These are phyloP conservation scores for Hymenoscyphus repandus DNA, from an alignment of 2,329 filamentous ascomycete genomes.

Conservation along the genomic window DNA sequence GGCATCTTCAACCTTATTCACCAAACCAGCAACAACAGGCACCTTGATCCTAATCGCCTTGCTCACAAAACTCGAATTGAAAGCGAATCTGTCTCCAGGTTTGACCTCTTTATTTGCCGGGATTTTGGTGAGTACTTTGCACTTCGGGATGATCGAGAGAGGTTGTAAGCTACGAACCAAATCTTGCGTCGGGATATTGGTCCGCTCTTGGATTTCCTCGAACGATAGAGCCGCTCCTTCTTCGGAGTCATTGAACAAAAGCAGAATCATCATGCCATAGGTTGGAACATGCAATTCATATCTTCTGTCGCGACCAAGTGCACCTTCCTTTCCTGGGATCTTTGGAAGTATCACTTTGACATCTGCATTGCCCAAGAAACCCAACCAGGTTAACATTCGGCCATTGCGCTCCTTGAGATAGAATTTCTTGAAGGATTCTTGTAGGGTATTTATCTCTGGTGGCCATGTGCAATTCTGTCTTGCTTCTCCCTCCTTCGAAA, in stretches of 20 bases:
- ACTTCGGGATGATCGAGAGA: slow-evolving; percentile 78
- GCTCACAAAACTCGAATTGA: slow-evolving; percentile 77
- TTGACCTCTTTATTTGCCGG: slow-evolving; percentile 72
- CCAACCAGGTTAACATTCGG: slow-evolving; percentile 79
- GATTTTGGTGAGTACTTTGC: slow-evolving; percentile 72
- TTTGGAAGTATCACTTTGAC: slow-evolving; percentile 74
- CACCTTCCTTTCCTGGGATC: slow-evolving; percentile 64
- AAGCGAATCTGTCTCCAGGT: slow-evolving; percentile 70
- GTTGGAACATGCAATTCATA: slow-evolving; percentile 93
- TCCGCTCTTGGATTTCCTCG: slow-evolving; percentile 78
- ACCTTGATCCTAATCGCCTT: slow-evolving; percentile 86
- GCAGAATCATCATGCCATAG: slow-evolving; percentile 82
- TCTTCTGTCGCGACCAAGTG: slow-evolving; percentile 58
- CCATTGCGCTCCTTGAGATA: slow-evolving; percentile 86
- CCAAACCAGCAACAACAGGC: slow-evolving; percentile 68
- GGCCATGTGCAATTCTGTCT: slow-evolving; percentile 65
- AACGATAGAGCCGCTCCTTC: slow-evolving; percentile 48
- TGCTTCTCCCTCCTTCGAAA: slow-evolving; percentile 45
- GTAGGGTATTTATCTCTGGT: slow-evolving; percentile 64
- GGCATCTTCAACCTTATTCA: slow-evolving; percentile 78
- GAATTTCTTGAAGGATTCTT: slow-evolving; percentile 81
- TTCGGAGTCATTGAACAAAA: slow-evolving; percentile 79
- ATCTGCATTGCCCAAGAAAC: slow-evolving; percentile 71
- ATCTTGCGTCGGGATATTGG: slow-evolving; percentile 70
- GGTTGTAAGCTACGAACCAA: slow-evolving; percentile 75